A percentile compares a stretch with the other conserved stretches of the same genome.
Evolutionary conservation across 495 filamentous ascomycete species (phyloP).

Genomic region (Xanthoparmelia taractica): DNA sequence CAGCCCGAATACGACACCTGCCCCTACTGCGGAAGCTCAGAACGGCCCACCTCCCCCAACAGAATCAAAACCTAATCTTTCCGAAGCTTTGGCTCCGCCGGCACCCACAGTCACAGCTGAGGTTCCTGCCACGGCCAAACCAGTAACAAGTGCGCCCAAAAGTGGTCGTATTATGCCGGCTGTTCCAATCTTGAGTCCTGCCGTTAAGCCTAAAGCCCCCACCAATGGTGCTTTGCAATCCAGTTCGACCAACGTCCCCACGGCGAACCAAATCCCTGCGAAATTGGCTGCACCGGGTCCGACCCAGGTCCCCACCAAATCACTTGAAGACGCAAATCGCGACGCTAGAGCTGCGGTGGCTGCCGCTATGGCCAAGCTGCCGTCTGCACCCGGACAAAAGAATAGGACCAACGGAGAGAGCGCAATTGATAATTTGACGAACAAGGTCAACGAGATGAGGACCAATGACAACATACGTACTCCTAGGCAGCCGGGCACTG

Average conservation of each 20-base stretch:
- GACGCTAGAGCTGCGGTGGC: constrained; percentile 81
- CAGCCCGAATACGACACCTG: constrained; percentile 31
- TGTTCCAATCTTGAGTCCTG: constrained; percentile 47
- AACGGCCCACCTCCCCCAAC: constrained; percentile 50
- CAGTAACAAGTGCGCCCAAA: constrained; percentile 56
- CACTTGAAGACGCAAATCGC: constrained; percentile 64
- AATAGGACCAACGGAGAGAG: constrained; percentile 39
- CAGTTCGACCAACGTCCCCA: constrained; percentile 26
- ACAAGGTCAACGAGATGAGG: constrained; percentile 82
- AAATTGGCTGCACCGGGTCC: constrained; percentile 30
- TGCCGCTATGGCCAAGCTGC: constrained; percentile 78
- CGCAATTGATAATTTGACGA: constrained; percentile 68
- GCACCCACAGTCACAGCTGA: constrained; percentile 33
- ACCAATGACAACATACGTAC: constrained; percentile 44
- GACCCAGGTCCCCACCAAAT: constrained; percentile 28
- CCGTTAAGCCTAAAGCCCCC: constrained; percentile 36
- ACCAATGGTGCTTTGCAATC: constrained; percentile 31
- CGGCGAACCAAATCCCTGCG: constrained; percentile 20
- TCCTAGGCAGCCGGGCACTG: constrained; percentile 38
- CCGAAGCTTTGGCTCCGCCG: constrained; percentile 36
- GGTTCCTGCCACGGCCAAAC: constrained; percentile 34
- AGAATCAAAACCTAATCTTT: constrained; percentile 58
- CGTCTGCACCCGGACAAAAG: constrained; percentile 41
- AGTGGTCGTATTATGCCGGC: constrained; percentile 65
- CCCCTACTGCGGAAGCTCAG: constrained; percentile 27